These are phyloP conservation scores for Colletotrichum orchidophilum DNA, from an alignment of 2,329 filamentous ascomycete species.

Conservation along the genomic window DNA sequence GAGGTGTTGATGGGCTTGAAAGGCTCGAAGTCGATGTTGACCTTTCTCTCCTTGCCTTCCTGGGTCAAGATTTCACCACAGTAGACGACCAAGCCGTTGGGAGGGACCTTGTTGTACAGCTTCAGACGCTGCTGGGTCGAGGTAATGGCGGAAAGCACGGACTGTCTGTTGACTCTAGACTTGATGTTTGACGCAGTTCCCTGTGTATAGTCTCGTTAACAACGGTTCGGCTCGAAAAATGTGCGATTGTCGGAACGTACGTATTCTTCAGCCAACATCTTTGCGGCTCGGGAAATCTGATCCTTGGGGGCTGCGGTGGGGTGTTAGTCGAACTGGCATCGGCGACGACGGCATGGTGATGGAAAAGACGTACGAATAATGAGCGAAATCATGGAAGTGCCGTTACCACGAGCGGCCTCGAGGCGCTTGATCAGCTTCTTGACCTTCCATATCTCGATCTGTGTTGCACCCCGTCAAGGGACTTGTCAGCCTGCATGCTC, in stretches of 20 bases:
- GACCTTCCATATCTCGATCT: conserved; percentile 93
- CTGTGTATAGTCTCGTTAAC: conserved; percentile 56
- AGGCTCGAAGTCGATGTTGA: conserved; percentile 99
- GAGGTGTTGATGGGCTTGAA: conserved; percentile 99
- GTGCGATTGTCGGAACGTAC: conserved; percentile 60
- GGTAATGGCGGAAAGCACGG: conserved; percentile 96
- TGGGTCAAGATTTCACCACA: conserved; percentile 99
- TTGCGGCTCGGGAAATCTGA: conserved; percentile 93
- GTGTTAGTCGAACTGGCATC: conserved; percentile 29
- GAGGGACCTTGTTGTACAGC: conserved; percentile 98
- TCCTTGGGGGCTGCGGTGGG: conserved; percentile 84
- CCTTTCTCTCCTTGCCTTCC: conserved; percentile 98
- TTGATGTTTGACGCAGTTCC: conserved; percentile 99
- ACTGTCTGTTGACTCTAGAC: conserved; percentile 98
- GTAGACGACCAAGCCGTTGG: conserved; percentile 97
- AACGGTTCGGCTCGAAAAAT: conserved; percentile 25
- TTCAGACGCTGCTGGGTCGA: conserved; percentile 99
- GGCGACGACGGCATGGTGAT: background rate
- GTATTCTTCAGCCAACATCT: conserved; percentile 99
- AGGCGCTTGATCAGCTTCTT: conserved; percentile 99
- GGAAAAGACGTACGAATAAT: conserved; percentile 79
- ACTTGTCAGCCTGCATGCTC: conserved; percentile 34
- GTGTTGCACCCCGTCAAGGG: conserved; percentile 25
- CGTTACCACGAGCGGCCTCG: conserved; percentile 96
- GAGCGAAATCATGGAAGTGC: conserved; percentile 99